Conservation (phyloP, 352 stramenopile species). For the Globisporangium cylindrosporum region DNA sequence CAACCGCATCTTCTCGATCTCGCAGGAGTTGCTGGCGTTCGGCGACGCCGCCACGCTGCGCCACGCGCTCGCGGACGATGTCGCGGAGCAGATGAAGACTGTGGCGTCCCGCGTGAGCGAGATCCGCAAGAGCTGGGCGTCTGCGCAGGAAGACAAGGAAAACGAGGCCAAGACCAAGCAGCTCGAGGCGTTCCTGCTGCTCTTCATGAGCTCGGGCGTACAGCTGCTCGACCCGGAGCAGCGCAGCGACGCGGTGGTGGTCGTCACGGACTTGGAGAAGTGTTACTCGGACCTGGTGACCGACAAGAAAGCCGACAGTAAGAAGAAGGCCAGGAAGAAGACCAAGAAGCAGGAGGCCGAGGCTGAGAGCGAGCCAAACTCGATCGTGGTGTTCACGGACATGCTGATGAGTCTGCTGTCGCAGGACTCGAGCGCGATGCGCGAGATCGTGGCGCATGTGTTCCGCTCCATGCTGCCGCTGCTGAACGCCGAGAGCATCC, state of each 20-base stretch:
- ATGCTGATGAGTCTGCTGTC: constrained; percentile 80
- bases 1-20: constrained; percentile 40
- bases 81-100: constrained; percentile 27
- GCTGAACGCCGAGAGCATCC: constrained; percentile 53
- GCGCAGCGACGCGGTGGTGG: constrained; percentile 51
- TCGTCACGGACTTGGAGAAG: constrained; percentile 64
- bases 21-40: constrained; percentile 34
- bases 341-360: constrained; percentile 24
- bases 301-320: constrained; percentile 25
- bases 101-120: constrained; percentile 34
- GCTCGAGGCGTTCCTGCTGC: constrained; percentile 63
- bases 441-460: constrained; percentile 78
- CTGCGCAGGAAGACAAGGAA: not conserved
- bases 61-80: constrained; percentile 37
- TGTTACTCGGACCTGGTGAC: constrained; percentile 61
- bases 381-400: constrained; percentile 79
- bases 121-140: constrained; percentile 26
- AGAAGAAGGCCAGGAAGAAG: constrained; percentile 23
- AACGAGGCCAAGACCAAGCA: constrained; percentile 29
- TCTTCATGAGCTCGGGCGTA: constrained; percentile 74
- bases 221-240: constrained; percentile 70
- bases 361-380: constrained; percentile 27
- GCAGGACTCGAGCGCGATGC: constrained; percentile 80
- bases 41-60: constrained; percentile 28
- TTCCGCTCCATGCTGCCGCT: constrained; percentile 75